Base-by-base conservation (phyloP, 2,329 filamentous ascomycete genomes). In the Cytospora piceae region DNA sequence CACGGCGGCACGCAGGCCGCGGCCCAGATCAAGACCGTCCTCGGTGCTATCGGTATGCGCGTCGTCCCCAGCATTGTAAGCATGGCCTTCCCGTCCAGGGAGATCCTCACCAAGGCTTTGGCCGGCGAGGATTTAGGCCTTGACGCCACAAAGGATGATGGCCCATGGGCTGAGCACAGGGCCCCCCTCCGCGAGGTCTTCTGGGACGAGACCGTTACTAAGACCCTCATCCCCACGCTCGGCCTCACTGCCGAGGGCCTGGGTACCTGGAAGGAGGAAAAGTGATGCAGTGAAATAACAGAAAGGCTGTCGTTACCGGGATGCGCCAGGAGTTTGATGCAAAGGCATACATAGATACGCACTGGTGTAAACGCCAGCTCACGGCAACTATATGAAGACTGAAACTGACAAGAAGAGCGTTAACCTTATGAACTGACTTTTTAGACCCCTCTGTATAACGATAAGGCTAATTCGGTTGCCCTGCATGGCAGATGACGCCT, bases 51-150 rank as follows among this genome's bases (percentile, higher is more conserved):
- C 20, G 53, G 20, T 31, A 56, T 56, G 53, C 53, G 29, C n/a
- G 53, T 56, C 4, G 53, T 9, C 53, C 22, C 22, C 31, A 22
- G 6, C n/a, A n/a, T n/a, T n/a, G n/a, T n/a, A n/a, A n/a, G n/a
- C 24, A 27, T 56, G 53, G 49, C 24, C 7, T 56, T 56, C 53
- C 53, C 53, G n/a, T n/a, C 20, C 9, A 27, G 53, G 24, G 31
- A 32, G 2, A 6, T 31, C 4, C 71, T 78, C 66, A 76, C 82
- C 63, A 76, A 83, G 32, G 32, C 32, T 2, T 5, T 34, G 3
- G 32, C 32, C 32, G 32, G 32, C 32, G 32, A 34, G 32, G 4
- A 34, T 6, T 14, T 11, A 3, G 32, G 32, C 32, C 32, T 34
- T 9, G 32, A 34, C 8, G 32, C 37, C 14, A 39, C 39, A n/a